Percentiles rank a stretch among this genome's conserved stretches.
Conservation (phyloP, 2,329 filamentous ascomycete genomes). For the Cercospora sojina region DNA sequence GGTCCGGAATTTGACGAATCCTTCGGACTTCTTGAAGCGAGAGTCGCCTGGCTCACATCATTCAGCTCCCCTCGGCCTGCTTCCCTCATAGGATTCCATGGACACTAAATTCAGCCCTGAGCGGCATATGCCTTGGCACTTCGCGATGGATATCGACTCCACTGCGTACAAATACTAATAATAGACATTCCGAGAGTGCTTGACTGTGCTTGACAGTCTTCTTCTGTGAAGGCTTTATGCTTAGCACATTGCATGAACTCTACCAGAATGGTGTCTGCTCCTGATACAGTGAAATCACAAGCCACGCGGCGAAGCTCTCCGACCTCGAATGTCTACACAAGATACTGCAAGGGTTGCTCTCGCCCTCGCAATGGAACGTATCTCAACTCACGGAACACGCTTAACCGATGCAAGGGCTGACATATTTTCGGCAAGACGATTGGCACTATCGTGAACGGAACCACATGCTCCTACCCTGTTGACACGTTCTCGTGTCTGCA, state of each 20-base stretch:
- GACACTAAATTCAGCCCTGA: not conserved
- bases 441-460: not conserved
- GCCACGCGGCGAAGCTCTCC: not conserved
- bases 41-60: not conserved
- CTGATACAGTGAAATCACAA: not conserved
- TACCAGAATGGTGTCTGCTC: not conserved
- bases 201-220: conserved; percentile 1
- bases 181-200: conserved; percentile 1
- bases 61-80: not conserved
- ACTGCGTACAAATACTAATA: not conserved
- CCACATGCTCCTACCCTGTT: not conserved
- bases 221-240: not conserved
- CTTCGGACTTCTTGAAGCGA: conserved; percentile 4
- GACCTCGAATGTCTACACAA: not conserved
- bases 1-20: not conserved
- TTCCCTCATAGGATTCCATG: not conserved
- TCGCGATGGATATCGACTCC: not conserved
- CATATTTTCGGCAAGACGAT: not conserved
- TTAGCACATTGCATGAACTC: not conserved
- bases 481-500: conserved; percentile 1
- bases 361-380: not conserved
- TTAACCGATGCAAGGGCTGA: not conserved
- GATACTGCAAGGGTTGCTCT: not conserved
- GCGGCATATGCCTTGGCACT: conserved; percentile 1
- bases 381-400: not conserved